These are phyloP conservation scores for Paecilomyces fulvus DNA, from an alignment of 2,329 filamentous ascomycete species.

Conservation along the genomic window DNA sequence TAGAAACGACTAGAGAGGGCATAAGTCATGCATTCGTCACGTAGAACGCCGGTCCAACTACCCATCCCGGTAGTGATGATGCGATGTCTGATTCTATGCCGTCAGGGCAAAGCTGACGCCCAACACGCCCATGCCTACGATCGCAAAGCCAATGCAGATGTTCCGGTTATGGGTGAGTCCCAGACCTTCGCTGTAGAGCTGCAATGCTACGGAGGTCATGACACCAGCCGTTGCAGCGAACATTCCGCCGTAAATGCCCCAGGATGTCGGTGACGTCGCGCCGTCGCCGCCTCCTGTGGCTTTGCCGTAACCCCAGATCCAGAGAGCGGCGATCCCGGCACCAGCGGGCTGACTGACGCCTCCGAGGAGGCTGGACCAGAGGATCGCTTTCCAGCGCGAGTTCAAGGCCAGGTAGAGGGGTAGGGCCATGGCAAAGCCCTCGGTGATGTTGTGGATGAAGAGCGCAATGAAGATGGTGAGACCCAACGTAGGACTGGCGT, in stretches of 20 bases:
- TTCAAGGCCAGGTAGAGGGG: constrained; percentile 86
- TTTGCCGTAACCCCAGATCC: constrained; percentile 65
- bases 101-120: constrained; percentile 79
- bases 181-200: constrained; percentile 79
- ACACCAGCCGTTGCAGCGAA: constrained; percentile 89
- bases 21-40: constrained; percentile 4
- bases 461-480: constrained; percentile 90
- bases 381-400: constrained; percentile 70
- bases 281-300: constrained; percentile 35
- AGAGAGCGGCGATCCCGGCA: constrained; percentile 72
- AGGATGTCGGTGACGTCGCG: constrained; percentile 34
- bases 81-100: constrained; percentile 29
- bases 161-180: constrained; percentile 53
- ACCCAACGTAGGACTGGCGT: constrained; percentile 81
- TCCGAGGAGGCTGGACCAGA: constrained; percentile 74
- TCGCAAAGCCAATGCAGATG: constrained; percentile 30
- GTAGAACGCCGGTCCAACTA: constrained; percentile 3
- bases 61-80: neutral
- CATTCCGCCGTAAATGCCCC: constrained; percentile 52
- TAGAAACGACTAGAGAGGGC: neutral
- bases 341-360: constrained; percentile 82
- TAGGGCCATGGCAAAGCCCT: constrained; percentile 89
- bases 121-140: constrained; percentile 68
- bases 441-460: constrained; percentile 96
- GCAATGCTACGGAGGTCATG: constrained; percentile 87